Evolutionary conservation across 108 stramenopile genomes (phyloP).

Genomic region (Seminavis robusta): DNA sequence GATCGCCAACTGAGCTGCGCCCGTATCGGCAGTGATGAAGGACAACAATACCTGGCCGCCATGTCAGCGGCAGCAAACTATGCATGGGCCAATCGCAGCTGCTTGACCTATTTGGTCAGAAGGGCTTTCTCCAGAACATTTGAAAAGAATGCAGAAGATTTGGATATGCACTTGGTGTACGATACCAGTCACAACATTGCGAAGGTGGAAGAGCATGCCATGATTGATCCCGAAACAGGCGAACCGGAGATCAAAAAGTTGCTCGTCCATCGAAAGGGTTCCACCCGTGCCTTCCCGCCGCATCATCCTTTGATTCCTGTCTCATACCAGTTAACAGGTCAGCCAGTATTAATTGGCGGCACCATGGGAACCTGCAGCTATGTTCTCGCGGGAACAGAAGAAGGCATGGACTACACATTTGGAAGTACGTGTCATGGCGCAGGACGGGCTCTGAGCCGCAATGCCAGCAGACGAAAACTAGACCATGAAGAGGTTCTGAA

Average conservation of each 20-base stretch:
- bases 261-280: slow-evolving; percentile 84
- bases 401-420: no score
- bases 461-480: slow-evolving; percentile 57
- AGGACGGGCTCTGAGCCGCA: slow-evolving; percentile 75
- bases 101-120: slow-evolving; percentile 75
- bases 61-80: slow-evolving; percentile 88
- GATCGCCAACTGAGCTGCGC: slow-evolving; percentile 85
- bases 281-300: slow-evolving; percentile 84
- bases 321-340: no score
- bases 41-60: slow-evolving; percentile 68
- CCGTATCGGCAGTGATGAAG: slow-evolving; percentile 65
- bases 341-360: no score
- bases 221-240: slow-evolving; percentile 61
- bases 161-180: no score
- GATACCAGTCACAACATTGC: slow-evolving; percentile 89
- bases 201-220: slow-evolving; percentile 80
- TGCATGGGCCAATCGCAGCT: slow-evolving; percentile 85
- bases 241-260: no score
- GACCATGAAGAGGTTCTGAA: slow-evolving; percentile 61
- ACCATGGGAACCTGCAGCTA: no score
- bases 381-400: slow-evolving; percentile 71
- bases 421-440: slow-evolving; percentile 92
- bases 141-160: slow-evolving; percentile 72
- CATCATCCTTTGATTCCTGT: no score
- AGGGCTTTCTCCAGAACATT: slow-evolving; percentile 83